Evolutionary conservation across 2,329 filamentous ascomycete species (phyloP), one percentile per base, ranked within the genome.

Genomic region (Sclerotinia subarctica): DNA sequence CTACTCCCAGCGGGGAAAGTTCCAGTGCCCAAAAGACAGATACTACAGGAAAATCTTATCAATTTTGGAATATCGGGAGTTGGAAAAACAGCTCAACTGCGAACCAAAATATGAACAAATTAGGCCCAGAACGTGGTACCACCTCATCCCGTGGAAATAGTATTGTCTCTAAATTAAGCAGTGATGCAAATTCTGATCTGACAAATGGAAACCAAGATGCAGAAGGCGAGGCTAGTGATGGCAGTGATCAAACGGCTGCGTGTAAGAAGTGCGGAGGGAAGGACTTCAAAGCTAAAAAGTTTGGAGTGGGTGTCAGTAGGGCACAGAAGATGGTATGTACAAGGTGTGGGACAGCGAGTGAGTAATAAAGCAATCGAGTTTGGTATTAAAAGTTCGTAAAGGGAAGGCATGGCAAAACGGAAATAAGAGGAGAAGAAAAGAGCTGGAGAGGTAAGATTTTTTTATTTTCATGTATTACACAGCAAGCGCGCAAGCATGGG

Each of bases 241-340:
- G 79, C 21, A 81, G 83, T 63, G 80, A 82, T 47, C 77, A 56
- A 29, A 54, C 56, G 38, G 51, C 85, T 71, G 81, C 78, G 32
- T 91, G 89, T 73, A 79, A 81, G 29, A 82, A 82, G 69, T 92
- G 90, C 74, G 83, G 84, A 5, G 83, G 85, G 1, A 83, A 78
- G 26, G 86, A 88, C 69, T 92, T 92, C 72, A 86, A 86, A 71
- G 85, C 85, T 1, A 86, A 83, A 72, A 86, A 83, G 69, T 79
- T 82, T 5, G 82, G 80, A 38, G 81, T 79, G 54, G 82, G 80
- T 64, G 82, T 80, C 38, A 83, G 82, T 10, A 81, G 79, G 53
- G 82, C 80, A 64, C 85, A 87, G 75, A 82, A 81, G 69, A 77
- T 91, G 71, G 82, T 88, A n/a, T 92, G 89, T 76, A 83, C 83